Conservation (phyloP, 1,139 yeast species). For the Debaryomyces robertsiae region DNA sequence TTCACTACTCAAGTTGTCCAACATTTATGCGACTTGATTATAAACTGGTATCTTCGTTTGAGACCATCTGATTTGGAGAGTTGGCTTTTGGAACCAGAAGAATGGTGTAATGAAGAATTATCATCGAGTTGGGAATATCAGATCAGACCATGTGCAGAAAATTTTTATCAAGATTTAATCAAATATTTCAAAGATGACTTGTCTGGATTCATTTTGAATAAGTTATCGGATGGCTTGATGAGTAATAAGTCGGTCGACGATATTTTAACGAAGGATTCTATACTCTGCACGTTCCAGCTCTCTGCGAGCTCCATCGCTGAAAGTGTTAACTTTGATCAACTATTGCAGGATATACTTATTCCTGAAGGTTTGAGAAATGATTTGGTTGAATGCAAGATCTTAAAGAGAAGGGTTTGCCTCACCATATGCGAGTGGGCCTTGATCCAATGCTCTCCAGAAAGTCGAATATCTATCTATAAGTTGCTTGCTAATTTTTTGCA, state of each 20-base stretch:
- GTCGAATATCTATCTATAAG: constrained; percentile 61
- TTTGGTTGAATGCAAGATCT: constrained; percentile 54
- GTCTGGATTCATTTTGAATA: constrained; percentile 61
- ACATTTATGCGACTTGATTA: constrained; percentile 64
- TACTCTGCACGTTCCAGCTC: constrained; percentile 77
- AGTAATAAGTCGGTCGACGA: constrained; percentile 45
- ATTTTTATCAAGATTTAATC: constrained; percentile 76
- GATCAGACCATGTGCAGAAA: constrained; percentile 85
- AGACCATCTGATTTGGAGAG: constrained; percentile 75
- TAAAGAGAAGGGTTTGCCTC: constrained; percentile 75
- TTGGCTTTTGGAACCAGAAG: constrained; percentile 89
- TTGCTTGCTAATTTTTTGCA: constrained; percentile 52
- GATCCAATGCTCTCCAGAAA: constrained; percentile 60
- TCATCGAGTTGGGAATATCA: constrained; percentile 82
- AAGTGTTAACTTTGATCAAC: constrained; percentile 61
- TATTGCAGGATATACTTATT: constrained; percentile 59
- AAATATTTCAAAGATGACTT: constrained; percentile 63
- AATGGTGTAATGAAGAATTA: constrained; percentile 84
- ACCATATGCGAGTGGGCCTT: constrained; percentile 82
- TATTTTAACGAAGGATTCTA: constrained; percentile 73
- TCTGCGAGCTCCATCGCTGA: constrained; percentile 69
- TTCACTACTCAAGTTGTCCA: constrained; percentile 59
- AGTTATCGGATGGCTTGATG: constrained; percentile 56
- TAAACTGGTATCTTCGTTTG: constrained; percentile 71
- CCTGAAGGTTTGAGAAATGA: constrained; percentile 62